These are phyloP conservation scores for Aristolochia californica DNA, from an alignment of 164 flowering plant genomes.

Conservation along the genomic window DNA sequence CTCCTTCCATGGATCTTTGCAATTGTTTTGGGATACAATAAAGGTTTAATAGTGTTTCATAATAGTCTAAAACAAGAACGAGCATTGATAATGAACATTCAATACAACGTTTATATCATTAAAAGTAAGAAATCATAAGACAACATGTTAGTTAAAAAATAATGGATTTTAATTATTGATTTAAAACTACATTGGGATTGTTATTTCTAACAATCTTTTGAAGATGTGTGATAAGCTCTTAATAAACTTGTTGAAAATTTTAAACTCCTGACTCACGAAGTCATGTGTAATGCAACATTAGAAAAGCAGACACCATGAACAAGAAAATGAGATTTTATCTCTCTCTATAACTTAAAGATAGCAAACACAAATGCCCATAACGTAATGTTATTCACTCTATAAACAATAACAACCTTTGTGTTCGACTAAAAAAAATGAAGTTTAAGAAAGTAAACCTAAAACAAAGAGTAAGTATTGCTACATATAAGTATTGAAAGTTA, in stretches of 20 bases:
- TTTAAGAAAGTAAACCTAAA: background rate
- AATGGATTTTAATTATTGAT: background rate
- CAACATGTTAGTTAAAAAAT: no score
- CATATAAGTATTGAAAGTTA: slow-evolving; percentile 99
- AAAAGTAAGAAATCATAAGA: background rate
- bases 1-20: slow-evolving; percentile 76
- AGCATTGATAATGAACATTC: slow-evolving; percentile 92
- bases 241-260: slow-evolving; percentile 65
- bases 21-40: slow-evolving; percentile 83
- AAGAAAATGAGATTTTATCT: no score
- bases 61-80: slow-evolving; percentile 88
- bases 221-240: slow-evolving; percentile 57
- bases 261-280: slow-evolving; percentile 24
- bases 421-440: no score
- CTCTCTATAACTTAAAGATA: no score
- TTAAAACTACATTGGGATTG: slow-evolving; percentile 60
- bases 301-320: no score
- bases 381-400: no score
- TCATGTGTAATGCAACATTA: background rate
- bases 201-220: slow-evolving; percentile 88
- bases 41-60: slow-evolving; percentile 86
- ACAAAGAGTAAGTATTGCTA: background rate
- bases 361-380: no score
- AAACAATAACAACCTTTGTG: no score
- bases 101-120: slow-evolving; percentile 62